Conservation (phyloP, 176 grass and related monocot genomes). For the Carex myosuroides region DNA sequence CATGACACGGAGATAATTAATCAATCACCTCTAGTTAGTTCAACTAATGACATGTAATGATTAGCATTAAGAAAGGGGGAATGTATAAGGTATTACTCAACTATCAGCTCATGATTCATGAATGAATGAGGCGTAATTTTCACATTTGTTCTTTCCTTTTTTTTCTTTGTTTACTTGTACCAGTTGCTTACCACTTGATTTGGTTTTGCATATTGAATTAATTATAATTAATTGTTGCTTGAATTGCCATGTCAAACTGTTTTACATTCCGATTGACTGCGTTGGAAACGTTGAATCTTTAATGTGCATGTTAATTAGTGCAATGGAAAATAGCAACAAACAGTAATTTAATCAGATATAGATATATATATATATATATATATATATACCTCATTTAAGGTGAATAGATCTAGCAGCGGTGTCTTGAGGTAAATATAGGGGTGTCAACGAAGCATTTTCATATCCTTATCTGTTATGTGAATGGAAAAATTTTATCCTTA, state of each 20-base stretch:
- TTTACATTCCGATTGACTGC: neutral
- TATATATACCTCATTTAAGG: neutral
- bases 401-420: neutral
- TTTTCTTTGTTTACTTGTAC: neutral
- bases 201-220: neutral
- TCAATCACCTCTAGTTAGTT: neutral
- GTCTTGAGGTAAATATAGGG: neutral
- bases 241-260: neutral
- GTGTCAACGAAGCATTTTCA: too few relatives aligned
- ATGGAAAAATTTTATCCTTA: too few relatives aligned
- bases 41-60: neutral
- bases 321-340: neutral
- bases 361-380: neutral
- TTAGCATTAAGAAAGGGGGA: neutral
- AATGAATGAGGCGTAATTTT: conserved; percentile 3
- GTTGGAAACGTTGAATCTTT: neutral
- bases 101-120: conserved; percentile 1
- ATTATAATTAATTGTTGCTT: neutral
- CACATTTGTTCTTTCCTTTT: neutral
- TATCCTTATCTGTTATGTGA: too few relatives aligned
- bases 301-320: neutral
- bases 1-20: neutral
- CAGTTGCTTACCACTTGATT: neutral
- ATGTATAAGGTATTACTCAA: neutral
- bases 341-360: neutral